phyloP scores from a whole-genome alignment of 2,329 filamentous ascomycete genomes.

The Stemphylium lycopersici region DNA sequence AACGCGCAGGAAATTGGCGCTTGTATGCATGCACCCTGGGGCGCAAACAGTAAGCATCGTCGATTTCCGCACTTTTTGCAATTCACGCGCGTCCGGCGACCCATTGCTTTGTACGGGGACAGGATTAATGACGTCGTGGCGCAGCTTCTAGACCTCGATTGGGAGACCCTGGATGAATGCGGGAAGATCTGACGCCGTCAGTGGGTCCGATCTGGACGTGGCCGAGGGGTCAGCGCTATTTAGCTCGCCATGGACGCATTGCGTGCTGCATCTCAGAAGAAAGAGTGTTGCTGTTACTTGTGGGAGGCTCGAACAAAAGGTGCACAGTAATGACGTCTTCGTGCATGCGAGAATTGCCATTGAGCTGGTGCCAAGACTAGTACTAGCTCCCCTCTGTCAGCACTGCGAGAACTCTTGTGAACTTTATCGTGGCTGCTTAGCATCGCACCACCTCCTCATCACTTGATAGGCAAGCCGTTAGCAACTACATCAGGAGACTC shows the following conservation, averaged over 20 bases:
- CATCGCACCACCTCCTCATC: no score
- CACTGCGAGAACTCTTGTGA: no score
- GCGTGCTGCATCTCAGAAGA: neutral
- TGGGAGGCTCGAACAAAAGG: no score
- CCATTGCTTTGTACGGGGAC: slow-evolving; percentile 1
- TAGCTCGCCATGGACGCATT: neutral
- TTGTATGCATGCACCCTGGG: slow-evolving; percentile 7
- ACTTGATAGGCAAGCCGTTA: no score
- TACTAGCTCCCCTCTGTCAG: no score
- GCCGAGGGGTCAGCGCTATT: neutral
- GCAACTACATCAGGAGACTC: no score
- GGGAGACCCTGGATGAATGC: slow-evolving; percentile 6
- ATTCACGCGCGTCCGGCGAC: neutral
- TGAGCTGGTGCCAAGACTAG: no score
- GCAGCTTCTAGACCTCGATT: slow-evolving; percentile 4
- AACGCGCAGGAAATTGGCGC: neutral
- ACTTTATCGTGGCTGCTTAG: no score
- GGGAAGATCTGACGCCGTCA: neutral
- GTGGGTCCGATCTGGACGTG: slow-evolving; percentile 6
- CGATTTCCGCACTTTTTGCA: slow-evolving; percentile 1
- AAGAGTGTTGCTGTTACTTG: no score
- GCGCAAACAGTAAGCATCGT: slow-evolving; percentile 9
- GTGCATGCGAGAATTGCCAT: no score
- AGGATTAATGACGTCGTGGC: slow-evolving; percentile 12
- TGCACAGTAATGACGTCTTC: no score